A percentile compares a stretch with the other conserved stretches of the same genome.
These are phyloP conservation scores for Colletotrichum godetiae DNA, from an alignment of 2,329 filamentous ascomycete species.

Conservation along the genomic window DNA sequence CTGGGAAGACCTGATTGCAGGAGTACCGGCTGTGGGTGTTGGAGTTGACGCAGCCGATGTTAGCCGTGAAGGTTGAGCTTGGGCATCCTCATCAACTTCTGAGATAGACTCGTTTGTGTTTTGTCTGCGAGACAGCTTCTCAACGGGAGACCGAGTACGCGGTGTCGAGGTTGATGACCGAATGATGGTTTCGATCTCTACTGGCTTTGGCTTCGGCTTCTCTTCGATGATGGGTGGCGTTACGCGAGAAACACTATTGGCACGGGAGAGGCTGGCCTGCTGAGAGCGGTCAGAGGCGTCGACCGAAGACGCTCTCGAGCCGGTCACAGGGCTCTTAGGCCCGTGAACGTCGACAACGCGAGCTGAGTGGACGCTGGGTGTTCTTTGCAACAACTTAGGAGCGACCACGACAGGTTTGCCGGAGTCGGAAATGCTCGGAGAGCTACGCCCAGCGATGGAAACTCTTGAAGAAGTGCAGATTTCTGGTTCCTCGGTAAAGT, in stretches of 20 bases:
- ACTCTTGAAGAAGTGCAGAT: conserved; percentile 68
- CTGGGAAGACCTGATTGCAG: conserved; percentile 28
- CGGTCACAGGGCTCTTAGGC: conserved; percentile 60
- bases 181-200: conserved; percentile 36
- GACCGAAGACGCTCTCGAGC: conserved; percentile 61
- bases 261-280: conserved; percentile 52
- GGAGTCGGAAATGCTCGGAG: conserved; percentile 60
- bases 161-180: conserved; percentile 33
- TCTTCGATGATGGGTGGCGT: conserved; percentile 56
- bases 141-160: conserved; percentile 46
- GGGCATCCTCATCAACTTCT: conserved; percentile 54
- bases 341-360: conserved; percentile 68
- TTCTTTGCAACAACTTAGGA: conserved; percentile 52
- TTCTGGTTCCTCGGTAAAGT: conserved; percentile 63
- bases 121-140: conserved; percentile 44
- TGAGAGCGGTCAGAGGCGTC: conserved; percentile 57
- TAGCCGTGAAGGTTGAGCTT: conserved; percentile 30
- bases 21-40: conserved; percentile 20
- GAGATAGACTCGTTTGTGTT: conserved; percentile 51
- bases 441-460: conserved; percentile 64
- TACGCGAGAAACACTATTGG: conserved; percentile 49
- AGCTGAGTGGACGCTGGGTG: conserved; percentile 65
- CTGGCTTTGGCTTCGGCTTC: conserved; percentile 39
- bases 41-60: conserved; percentile 17
- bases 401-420: conserved; percentile 52